Evolutionary conservation across 192 early-diverging fungal genomes (phyloP), one percentile per base, ranked within the genome.

Genomic region (Obelidium mucronatum): DNA sequence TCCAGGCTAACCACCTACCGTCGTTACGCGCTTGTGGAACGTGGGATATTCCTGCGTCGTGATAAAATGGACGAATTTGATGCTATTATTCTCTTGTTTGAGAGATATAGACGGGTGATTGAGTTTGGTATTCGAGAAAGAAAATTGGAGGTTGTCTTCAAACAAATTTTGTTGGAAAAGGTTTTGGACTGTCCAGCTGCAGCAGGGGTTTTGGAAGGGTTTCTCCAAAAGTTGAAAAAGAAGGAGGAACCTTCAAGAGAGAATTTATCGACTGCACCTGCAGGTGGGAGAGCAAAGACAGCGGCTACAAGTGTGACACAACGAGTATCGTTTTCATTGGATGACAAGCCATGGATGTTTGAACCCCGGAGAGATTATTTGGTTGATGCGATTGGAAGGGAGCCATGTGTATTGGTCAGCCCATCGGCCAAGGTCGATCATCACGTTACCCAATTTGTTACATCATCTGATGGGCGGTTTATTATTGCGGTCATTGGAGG

Each of bases 81-180:
- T 30, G 67, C 67, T 24, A 54, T 69, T 34, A 44, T 69, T 33
- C 11, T 53, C 19, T 26, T 69, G 1, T 11, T 69, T 13, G 67
- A 54, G 26, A 40, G 48, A 17, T 36, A 53, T 53, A 22, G 67
- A 22, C 22, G 40, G 30, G 3, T 69, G 22, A 40, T 69, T 30
- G 67, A 69, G 8, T 17, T 69, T 3, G 67, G 67, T 8, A 54
- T 54, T 19, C n/a, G 22, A 33, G 67, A 69, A 52, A 8, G n/a
- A 69, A 35, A 36, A 15, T 53, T 69, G 19, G 67, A 69, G 19
- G 52, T 69, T 54, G 67, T 69, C 11, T 54, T 69, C 42, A 69
- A 69, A 33, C 67, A 69, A 52, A 48, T 69, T 17, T 30, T 69
- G 35, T 52, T 22, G 22, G 35, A 24, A 17, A 34, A 17, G 1